These are phyloP conservation scores for Dryas alaskensis DNA, from an alignment of 306 rosid species.

Conservation along the genomic window DNA sequence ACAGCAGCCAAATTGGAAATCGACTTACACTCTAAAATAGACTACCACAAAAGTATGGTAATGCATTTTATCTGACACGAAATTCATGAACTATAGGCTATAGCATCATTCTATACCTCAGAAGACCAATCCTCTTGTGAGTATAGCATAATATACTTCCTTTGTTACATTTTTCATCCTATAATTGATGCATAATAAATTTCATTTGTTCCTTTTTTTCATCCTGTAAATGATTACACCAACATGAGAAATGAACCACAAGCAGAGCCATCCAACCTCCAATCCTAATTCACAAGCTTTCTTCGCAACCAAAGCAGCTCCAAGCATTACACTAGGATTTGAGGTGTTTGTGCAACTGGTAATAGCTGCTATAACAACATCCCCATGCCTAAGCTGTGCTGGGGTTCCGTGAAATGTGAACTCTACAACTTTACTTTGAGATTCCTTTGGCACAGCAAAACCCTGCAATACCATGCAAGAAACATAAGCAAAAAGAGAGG, in stretches of 20 bases:
- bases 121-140: not conserved
- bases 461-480: constrained; percentile 56
- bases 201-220: constrained; percentile 4
- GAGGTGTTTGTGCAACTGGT: constrained; percentile 99
- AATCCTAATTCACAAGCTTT: constrained; percentile 95
- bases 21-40: not conserved
- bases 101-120: not conserved
- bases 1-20: not conserved
- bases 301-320: constrained; percentile 98
- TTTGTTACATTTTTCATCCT: constrained; percentile 7
- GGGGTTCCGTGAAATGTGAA: constrained; percentile 63
- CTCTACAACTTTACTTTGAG: constrained; percentile 61
- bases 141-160: constrained; percentile 1
- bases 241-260: constrained; percentile 18
- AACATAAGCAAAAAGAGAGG: constrained; percentile 25
- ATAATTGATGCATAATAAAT: constrained; percentile 9
- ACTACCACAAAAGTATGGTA: not conserved
- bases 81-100: not conserved
- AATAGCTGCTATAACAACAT: constrained; percentile 96
- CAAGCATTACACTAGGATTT: constrained; percentile 99
- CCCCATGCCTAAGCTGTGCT: constrained; percentile 88
- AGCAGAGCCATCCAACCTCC: constrained; percentile 60
- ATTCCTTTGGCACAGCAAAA: constrained; percentile 83
- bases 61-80: not conserved
- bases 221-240: not conserved